These are phyloP conservation scores for Irpex sp. DNA, from an alignment of 1,284 basidiomycete species.

Conservation along the genomic window DNA sequence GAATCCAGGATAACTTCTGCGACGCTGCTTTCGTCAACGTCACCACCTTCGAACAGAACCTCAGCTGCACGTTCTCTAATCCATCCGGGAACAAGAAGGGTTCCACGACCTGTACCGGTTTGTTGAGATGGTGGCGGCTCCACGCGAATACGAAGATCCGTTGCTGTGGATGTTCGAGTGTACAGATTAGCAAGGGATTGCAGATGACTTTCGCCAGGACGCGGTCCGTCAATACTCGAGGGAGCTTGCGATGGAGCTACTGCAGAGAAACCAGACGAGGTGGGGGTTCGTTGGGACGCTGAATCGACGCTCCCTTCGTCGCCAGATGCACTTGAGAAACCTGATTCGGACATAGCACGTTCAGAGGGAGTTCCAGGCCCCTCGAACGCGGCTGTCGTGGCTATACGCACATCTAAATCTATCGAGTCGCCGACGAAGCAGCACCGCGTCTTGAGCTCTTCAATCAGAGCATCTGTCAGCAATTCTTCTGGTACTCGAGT, in stretches of 20 bases:
- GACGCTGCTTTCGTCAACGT: slow-evolving; percentile 79
- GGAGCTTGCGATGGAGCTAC: slow-evolving; percentile 38
- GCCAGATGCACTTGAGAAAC: slow-evolving; percentile 51
- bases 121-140: slow-evolving; percentile 61
- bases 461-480: slow-evolving; percentile 69
- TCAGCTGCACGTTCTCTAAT: slow-evolving; percentile 89
- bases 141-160: slow-evolving; percentile 64
- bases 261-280: slow-evolving; percentile 59
- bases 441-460: slow-evolving; percentile 80
- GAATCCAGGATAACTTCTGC: slow-evolving; percentile 78
- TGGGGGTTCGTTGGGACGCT: slow-evolving; percentile 36
- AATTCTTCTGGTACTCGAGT: slow-evolving; percentile 71
- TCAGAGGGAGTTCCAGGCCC: slow-evolving; percentile 52
- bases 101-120: slow-evolving; percentile 69
- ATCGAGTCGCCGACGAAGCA: slow-evolving; percentile 72
- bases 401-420: slow-evolving; percentile 37
- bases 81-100: slow-evolving; percentile 91
- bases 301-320: slow-evolving; percentile 41
- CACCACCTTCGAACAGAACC: slow-evolving; percentile 86
- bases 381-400: slow-evolving; percentile 39
- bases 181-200: slow-evolving; percentile 68
- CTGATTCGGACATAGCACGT: slow-evolving; percentile 58
- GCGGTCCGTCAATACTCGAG: slow-evolving; percentile 20
- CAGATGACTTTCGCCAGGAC: slow-evolving; percentile 45
- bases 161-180: slow-evolving; percentile 68